Base-by-base conservation (phyloP, 2,329 filamentous ascomycete species). In the Talaromyces sp. region DNA sequence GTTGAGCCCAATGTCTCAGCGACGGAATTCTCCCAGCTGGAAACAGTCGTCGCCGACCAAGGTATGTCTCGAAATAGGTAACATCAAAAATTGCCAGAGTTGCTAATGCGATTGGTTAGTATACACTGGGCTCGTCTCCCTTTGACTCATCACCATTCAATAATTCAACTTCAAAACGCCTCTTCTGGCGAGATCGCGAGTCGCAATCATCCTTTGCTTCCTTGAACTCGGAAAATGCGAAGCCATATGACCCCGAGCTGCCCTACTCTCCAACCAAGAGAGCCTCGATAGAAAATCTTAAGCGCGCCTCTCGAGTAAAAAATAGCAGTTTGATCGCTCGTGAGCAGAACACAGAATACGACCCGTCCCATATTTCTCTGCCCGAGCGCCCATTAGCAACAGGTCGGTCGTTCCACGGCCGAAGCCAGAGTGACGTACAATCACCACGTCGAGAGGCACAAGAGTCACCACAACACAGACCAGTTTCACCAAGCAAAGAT, bases 251-350 rank as follows among this genome's bases (percentile, higher is more conserved):
- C 69, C 83, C 86, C 65, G 84, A 87, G 60, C 83, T 85, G 51
- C 88, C 90, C 11, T 87, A 89, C 7, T 89, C 90, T 54, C 88
- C 91, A 25, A 89, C 88, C 65, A 91, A 92, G 73, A 89, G 94
- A 75, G 91, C 92, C 54, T 98, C 94, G 19, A 93, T 99, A 70
- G 95, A 99, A 84, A 93, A 93, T 74, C 85, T 99, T 67, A 96
- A 97, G 81, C 92, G 90, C 76, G 93, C 93, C 36, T 97, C 94
- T 64, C 91, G 95, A 67, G 95, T 99, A 73, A 97, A 94, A 85
- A 98, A 97, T 82, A 97, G 94, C 85, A 96, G 90, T 81, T 97
- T 98, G 84, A 92, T 97, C 76, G 93, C 92, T 49, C 90, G 93
- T 64, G 93, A 97, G 80, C 90, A 93, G 75, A 93, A 93, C 80